phyloP scores from a whole-genome alignment of 2,329 filamentous ascomycete genomes.

The Xylariales sp. region DNA sequence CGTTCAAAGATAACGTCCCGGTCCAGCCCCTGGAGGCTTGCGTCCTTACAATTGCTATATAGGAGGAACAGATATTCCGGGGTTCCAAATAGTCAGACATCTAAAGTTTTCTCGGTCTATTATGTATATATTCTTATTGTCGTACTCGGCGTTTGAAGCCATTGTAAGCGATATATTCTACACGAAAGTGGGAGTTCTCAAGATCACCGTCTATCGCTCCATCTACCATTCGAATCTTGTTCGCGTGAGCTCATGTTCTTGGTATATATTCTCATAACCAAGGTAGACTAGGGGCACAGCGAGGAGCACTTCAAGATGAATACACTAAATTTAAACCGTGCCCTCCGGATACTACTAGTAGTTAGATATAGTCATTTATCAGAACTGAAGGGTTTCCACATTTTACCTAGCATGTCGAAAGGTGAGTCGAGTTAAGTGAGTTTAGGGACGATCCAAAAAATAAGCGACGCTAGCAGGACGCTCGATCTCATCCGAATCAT shows the following conservation, averaged over 20 bases:
- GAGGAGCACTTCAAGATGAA: background rate
- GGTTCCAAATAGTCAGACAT: background rate
- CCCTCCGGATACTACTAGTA: background rate
- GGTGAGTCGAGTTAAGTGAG: background rate
- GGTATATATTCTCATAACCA: background rate
- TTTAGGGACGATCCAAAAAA: constrained; percentile 19
- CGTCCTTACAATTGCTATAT: background rate
- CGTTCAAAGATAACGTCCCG: background rate
- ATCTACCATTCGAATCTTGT: background rate
- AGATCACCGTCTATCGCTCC: background rate
- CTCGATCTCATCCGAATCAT: constrained; percentile 21
- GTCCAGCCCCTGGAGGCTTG: background rate
- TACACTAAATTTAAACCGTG: background rate
- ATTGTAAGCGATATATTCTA: background rate
- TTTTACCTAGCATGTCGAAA: background rate
- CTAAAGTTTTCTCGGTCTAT: background rate
- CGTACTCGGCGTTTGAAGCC: background rate
- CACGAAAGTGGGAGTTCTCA: background rate
- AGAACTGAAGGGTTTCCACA: no score
- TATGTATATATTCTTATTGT: background rate
- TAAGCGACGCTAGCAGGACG: constrained; percentile 30
- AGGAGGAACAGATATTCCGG: background rate
- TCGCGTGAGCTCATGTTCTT: background rate
- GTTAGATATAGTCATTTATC: background rate
- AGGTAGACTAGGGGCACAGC: background rate